phyloP scores from a whole-genome alignment of 768 basidiomycete genomes.

The Trametes coccinea region DNA sequence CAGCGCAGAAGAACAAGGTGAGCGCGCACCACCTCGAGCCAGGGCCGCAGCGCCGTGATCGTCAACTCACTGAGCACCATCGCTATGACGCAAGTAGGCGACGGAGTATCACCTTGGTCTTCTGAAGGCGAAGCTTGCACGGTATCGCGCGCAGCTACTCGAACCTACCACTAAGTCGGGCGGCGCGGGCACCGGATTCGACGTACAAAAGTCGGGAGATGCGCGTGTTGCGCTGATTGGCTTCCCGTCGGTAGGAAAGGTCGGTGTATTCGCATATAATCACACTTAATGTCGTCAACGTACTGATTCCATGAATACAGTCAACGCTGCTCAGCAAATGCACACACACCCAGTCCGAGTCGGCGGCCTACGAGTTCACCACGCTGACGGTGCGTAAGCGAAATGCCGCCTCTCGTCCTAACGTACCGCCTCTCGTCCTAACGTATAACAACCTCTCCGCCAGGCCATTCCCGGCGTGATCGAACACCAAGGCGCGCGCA shows the following conservation, averaged over 20 bases:
- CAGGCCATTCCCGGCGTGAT: slow-evolving; percentile 97
- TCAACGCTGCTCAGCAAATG: slow-evolving; percentile 90
- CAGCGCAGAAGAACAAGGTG: slow-evolving; percentile 96
- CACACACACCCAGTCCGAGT: slow-evolving; percentile 86
- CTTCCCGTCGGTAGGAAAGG: slow-evolving; percentile 95
- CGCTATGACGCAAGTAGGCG: too few species aligned
- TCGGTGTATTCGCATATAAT: slow-evolving; percentile 19
- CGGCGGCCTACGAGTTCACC: slow-evolving; percentile 95
- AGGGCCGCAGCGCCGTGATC: background rate
- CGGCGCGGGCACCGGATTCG: slow-evolving; percentile 80
- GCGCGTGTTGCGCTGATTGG: slow-evolving; percentile 91
- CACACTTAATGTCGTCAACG: background rate
- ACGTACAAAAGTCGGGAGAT: slow-evolving; percentile 86
- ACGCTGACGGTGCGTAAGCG: slow-evolving; percentile 86
- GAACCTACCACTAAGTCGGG: slow-evolving; percentile 88
- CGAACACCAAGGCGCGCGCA: slow-evolving; percentile 90
- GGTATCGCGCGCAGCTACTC: slow-evolving; percentile 92
- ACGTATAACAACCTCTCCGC: background rate
- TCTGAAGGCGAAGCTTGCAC: slow-evolving; percentile 91
- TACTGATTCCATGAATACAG: slow-evolving; percentile 36
- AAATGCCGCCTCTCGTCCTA: too few species aligned
- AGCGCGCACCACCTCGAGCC: slow-evolving; percentile 4
- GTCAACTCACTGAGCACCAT: slow-evolving; percentile 5
- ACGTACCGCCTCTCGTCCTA: background rate
- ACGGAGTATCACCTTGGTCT: slow-evolving; percentile 94